These are phyloP conservation scores for Fistulinella cinereoalba DNA, from an alignment of 1,284 basidiomycete genomes.

Conservation along the genomic window DNA sequence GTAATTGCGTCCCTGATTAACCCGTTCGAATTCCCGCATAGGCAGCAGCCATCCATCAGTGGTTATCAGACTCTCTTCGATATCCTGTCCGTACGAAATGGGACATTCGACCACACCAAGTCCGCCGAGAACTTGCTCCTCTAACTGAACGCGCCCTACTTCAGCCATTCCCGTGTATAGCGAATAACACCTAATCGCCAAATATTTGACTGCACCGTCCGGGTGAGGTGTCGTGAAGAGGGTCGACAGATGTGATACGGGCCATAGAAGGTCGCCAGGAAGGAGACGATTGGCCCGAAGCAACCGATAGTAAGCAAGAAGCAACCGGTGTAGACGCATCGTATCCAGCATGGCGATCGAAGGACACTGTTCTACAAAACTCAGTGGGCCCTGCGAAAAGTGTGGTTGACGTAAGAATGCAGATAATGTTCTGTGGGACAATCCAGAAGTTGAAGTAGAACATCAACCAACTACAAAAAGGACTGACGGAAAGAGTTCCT, in stretches of 20 bases:
- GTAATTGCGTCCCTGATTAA: conserved; percentile 53
- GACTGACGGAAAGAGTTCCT: conserved; percentile 75
- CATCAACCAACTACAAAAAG: conserved; percentile 1
- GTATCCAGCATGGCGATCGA: conserved; percentile 37
- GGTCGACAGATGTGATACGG: conserved; percentile 54
- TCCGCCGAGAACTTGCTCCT: conserved; percentile 59
- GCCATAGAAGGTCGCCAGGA: conserved; percentile 62
- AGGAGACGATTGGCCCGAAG: conserved; percentile 70
- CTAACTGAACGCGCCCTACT: conserved; percentile 63
- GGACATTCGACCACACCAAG: conserved; percentile 54
- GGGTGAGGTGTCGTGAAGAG: conserved; percentile 57
- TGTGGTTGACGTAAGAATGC: conserved; percentile 45
- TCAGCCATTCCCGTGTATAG: conserved; percentile 78
- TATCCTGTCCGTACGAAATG: conserved; percentile 47
- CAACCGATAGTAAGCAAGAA: conserved; percentile 81
- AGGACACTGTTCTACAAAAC: conserved; percentile 36
- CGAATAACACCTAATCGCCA: conserved; percentile 77
- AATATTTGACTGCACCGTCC: conserved; percentile 61
- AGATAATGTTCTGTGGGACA: conserved; percentile 46
- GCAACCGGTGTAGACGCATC: conserved; percentile 56
- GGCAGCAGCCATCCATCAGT: conserved; percentile 82
- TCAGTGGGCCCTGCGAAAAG: conserved; percentile 56
- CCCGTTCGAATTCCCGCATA: conserved; percentile 59
- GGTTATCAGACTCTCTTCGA: conserved; percentile 41
- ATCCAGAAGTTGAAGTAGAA: background rate